Conservation (phyloP, 345 rosid species). For the Eutrema japonicum region DNA sequence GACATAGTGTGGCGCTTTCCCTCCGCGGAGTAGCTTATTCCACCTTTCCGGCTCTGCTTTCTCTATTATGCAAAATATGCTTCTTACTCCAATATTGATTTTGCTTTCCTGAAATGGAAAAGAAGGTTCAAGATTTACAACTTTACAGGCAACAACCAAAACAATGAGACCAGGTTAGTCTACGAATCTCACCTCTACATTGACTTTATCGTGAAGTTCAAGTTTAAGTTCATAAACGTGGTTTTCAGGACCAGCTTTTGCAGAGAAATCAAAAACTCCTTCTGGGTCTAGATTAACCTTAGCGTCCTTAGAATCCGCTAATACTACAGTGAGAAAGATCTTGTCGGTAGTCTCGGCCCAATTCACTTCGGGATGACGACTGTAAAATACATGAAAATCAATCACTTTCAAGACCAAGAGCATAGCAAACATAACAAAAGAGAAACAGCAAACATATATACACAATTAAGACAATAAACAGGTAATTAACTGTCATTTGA, state of each 20-base stretch:
- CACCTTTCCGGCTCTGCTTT: slow-evolving; percentile 83
- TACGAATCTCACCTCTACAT: slow-evolving; percentile 63
- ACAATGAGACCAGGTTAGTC: background rate
- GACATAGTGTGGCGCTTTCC: slow-evolving; percentile 72
- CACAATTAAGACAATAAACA: background rate
- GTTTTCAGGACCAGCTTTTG: slow-evolving; percentile 68
- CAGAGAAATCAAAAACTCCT: slow-evolving; percentile 75
- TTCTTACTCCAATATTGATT: slow-evolving; percentile 70
- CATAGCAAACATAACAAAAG: slow-evolving; percentile 15
- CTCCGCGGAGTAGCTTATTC: slow-evolving; percentile 68
- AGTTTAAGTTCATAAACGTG: slow-evolving; percentile 64
- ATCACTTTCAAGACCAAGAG: background rate
- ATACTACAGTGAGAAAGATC: slow-evolving; percentile 66
- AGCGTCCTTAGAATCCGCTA: slow-evolving; percentile 75
- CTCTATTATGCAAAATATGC: slow-evolving; percentile 71
- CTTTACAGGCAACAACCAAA: background rate
- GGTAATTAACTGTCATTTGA: background rate
- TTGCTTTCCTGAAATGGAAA: slow-evolving; percentile 61
- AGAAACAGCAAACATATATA: background rate
- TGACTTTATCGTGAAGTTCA: slow-evolving; percentile 84
- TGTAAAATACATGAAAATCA: slow-evolving; percentile 36
- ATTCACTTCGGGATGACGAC: slow-evolving; percentile 87
- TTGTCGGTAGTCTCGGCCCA: slow-evolving; percentile 86
- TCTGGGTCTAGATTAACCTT: slow-evolving; percentile 81
- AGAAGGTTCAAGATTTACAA: background rate